These are phyloP conservation scores for Chytridium lagenaria DNA, from an alignment of 371 early-diverging fungal genomes.

Conservation along the genomic window DNA sequence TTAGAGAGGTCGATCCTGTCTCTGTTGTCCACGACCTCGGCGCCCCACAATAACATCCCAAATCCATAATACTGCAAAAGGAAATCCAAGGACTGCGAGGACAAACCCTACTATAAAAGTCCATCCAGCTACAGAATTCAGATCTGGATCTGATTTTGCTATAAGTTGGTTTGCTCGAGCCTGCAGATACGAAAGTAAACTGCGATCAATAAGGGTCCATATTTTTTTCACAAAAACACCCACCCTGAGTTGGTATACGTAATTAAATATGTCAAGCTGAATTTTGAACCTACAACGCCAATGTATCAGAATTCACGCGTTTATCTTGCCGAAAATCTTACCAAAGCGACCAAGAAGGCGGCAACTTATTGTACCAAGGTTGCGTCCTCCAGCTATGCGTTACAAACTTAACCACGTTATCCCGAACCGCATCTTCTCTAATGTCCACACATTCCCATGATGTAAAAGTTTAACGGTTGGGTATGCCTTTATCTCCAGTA, in stretches of 20 bases:
- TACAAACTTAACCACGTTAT: slow-evolving; percentile 20
- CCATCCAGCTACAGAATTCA: too few relatives aligned
- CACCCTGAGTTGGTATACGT: too few relatives aligned
- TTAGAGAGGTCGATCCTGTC: neutral
- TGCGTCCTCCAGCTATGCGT: slow-evolving; percentile 27
- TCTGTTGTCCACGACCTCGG: too few relatives aligned
- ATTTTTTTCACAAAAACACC: too few relatives aligned
- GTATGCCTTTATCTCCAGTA: slow-evolving; percentile 32
- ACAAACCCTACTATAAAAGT: too few relatives aligned
- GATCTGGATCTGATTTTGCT: too few relatives aligned
- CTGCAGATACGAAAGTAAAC: too few relatives aligned
- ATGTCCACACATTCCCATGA: slow-evolving; percentile 29
- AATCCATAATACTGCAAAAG: too few relatives aligned
- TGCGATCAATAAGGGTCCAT: too few relatives aligned
- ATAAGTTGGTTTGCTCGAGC: too few relatives aligned
- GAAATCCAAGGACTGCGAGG: neutral
- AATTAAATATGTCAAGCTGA: slow-evolving; percentile 32
- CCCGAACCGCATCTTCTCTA: slow-evolving; percentile 13
- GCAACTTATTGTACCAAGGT: slow-evolving; percentile 29
- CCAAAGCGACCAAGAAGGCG: slow-evolving; percentile 28
- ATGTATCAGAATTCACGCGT: slow-evolving; percentile 3
- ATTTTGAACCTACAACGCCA: slow-evolving; percentile 17
- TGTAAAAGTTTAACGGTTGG: slow-evolving; percentile 32
- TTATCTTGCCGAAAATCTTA: neutral
- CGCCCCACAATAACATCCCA: too few relatives aligned